Evolutionary conservation across 495 filamentous ascomycete species (phyloP).

Genomic region (Penicillium herquei): DNA sequence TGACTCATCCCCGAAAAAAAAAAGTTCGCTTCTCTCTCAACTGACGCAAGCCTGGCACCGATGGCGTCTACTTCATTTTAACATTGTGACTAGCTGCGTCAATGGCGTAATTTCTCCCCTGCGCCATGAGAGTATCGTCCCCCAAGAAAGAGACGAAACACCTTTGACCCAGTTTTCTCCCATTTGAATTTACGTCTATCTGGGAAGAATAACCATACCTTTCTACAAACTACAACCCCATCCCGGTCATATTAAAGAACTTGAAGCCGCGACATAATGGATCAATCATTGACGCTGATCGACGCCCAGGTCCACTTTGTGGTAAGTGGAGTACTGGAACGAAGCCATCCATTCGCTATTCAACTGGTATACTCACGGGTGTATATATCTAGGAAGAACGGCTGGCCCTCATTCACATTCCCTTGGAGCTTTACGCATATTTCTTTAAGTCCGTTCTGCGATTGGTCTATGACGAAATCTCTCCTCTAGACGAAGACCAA

Average conservation of each 20-base stretch:
- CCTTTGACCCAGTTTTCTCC: not conserved
- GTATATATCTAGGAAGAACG: slow-evolving; percentile 68
- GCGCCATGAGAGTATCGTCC: not conserved
- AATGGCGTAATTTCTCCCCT: slow-evolving; percentile 20
- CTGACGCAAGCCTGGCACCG: not conserved
- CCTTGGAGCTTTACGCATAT: slow-evolving; percentile 72
- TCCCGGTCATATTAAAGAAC: too few relatives aligned
- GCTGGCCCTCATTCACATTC: slow-evolving; percentile 88
- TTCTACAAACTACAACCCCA: too few relatives aligned
- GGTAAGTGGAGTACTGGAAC: slow-evolving; percentile 33
- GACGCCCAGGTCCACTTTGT: slow-evolving; percentile 57
- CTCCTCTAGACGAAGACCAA: slow-evolving; percentile 23
- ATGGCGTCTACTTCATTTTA: not conserved
- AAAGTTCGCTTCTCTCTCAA: not conserved
- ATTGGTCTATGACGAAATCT: slow-evolving; percentile 69
- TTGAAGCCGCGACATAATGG: slow-evolving; percentile 28
- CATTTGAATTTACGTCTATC: not conserved
- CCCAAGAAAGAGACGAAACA: not conserved
- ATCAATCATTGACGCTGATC: slow-evolving; percentile 48
- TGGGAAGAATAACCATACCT: too few relatives aligned
- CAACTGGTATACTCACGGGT: not conserved
- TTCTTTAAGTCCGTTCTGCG: slow-evolving; percentile 82
- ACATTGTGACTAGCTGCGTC: not conserved
- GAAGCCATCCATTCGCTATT: too few relatives aligned
- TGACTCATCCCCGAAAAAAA: not conserved